Percentiles rank a stretch among this genome's conserved stretches.
phyloP scores from a whole-genome alignment of 2,329 filamentous ascomycete genomes.

The Cytospora paraplurivora region DNA sequence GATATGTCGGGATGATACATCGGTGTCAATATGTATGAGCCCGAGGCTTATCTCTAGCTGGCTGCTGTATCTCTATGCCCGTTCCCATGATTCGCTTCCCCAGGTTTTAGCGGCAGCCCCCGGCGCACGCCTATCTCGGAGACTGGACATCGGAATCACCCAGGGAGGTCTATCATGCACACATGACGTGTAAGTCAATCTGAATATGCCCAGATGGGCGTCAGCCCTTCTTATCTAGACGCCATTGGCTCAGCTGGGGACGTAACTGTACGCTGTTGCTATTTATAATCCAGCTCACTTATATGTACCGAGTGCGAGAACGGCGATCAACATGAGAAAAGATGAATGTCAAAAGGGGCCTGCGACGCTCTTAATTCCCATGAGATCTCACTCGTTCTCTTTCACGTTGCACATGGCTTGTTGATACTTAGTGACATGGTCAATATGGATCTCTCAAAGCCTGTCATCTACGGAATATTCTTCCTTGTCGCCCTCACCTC shows the following conservation, averaged over 20 bases:
- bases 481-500: constrained; percentile 19
- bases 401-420: background rate
- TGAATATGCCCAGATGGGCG: constrained; percentile 5
- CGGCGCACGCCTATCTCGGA: constrained; percentile 27
- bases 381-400: background rate
- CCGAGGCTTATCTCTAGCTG: constrained; percentile 23
- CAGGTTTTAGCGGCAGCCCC: constrained; percentile 17
- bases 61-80: constrained; percentile 5
- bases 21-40: constrained; percentile 5
- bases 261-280: constrained; percentile 10
- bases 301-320: background rate
- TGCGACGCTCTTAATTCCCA: background rate
- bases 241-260: constrained; percentile 7
- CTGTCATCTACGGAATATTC: constrained; percentile 12
- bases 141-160: background rate
- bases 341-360: background rate
- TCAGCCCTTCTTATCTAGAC: constrained; percentile 15
- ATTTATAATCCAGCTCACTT: background rate
- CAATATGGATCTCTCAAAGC: constrained; percentile 11
- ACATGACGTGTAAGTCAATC: constrained; percentile 11
- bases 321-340: background rate
- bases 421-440: background rate
- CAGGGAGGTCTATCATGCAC: constrained; percentile 3
- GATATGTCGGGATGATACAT: constrained; percentile 14
- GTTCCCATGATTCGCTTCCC: constrained; percentile 10